These are phyloP conservation scores for Colletotrichum acutatum DNA, from an alignment of 2,329 filamentous ascomycete genomes.

Conservation along the genomic window DNA sequence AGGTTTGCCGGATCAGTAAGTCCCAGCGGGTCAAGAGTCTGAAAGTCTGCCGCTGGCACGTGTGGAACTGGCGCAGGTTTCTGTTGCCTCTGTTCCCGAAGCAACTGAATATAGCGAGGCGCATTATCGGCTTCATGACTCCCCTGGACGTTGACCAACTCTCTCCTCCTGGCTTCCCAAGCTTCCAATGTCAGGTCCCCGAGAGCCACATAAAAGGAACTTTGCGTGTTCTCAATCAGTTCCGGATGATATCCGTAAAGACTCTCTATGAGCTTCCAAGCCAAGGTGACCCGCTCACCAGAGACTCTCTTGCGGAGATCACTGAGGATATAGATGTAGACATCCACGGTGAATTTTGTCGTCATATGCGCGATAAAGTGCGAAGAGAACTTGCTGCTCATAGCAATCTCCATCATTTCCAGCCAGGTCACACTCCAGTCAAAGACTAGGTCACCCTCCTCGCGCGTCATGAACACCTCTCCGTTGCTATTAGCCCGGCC, in stretches of 20 bases:
- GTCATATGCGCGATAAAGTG: constrained; percentile 44
- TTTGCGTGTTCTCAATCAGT: constrained; percentile 8
- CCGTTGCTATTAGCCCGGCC: background rate
- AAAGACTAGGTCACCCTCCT: constrained; percentile 42
- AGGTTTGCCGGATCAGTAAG: constrained; percentile 2
- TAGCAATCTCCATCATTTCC: constrained; percentile 37
- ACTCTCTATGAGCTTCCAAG: constrained; percentile 42
- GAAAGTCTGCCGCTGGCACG: background rate
- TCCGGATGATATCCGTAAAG: constrained; percentile 41
- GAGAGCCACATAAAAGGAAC: background rate
- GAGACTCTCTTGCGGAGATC: constrained; percentile 40
- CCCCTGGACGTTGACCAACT: background rate
- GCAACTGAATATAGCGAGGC: background rate
- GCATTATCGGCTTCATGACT: background rate
- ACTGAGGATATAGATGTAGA: constrained; percentile 45
- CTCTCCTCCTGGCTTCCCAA: constrained; percentile 7
- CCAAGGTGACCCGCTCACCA: constrained; percentile 35
- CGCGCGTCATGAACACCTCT: constrained; percentile 32
- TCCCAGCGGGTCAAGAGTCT: background rate
- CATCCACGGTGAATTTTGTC: constrained; percentile 42
- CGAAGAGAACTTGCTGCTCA: constrained; percentile 42
- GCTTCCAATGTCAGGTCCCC: constrained; percentile 2
- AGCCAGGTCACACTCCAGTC: constrained; percentile 38
- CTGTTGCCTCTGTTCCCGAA: background rate
- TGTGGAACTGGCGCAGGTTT: background rate